Conservation (phyloP, 305 asterid species). For the Fraxinus sp. region DNA sequence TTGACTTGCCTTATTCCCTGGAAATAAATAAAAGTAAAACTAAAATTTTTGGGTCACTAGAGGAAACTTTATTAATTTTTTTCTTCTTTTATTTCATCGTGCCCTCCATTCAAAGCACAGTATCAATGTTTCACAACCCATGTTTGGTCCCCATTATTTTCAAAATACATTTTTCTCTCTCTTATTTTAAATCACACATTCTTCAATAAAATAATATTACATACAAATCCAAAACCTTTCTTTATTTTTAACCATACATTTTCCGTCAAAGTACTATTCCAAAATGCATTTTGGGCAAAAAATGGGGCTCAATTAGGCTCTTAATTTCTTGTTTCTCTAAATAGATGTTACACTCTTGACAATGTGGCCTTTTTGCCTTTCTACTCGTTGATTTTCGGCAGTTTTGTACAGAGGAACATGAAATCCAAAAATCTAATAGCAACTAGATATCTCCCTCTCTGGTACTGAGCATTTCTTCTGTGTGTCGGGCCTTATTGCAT, state of each 20-base stretch:
- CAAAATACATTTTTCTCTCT: too few species aligned
- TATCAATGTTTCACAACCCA: background rate
- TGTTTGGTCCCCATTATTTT: too few species aligned
- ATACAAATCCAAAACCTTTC: too few species aligned
- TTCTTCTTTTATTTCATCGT: background rate
- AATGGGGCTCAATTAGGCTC: too few species aligned
- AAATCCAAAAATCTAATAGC: background rate
- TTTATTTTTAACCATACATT: too few species aligned
- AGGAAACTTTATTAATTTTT: background rate
- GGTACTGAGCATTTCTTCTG: background rate
- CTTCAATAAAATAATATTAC: too few species aligned
- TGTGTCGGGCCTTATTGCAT: background rate
- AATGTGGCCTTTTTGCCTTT: background rate
- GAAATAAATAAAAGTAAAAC: background rate
- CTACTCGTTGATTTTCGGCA: background rate
- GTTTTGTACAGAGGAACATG: background rate
- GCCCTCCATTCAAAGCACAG: background rate
- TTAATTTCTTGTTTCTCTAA: background rate
- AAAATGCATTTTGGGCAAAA: too few species aligned
- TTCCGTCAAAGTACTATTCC: too few species aligned
- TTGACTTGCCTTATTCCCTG: background rate
- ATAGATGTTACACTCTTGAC: background rate
- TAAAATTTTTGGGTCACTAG: background rate
- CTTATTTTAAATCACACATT: too few species aligned
- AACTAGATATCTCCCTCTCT: background rate